phyloP scores from a whole-genome alignment of 2,329 filamentous ascomycete species.

The Aspergillus quadricinctus region DNA sequence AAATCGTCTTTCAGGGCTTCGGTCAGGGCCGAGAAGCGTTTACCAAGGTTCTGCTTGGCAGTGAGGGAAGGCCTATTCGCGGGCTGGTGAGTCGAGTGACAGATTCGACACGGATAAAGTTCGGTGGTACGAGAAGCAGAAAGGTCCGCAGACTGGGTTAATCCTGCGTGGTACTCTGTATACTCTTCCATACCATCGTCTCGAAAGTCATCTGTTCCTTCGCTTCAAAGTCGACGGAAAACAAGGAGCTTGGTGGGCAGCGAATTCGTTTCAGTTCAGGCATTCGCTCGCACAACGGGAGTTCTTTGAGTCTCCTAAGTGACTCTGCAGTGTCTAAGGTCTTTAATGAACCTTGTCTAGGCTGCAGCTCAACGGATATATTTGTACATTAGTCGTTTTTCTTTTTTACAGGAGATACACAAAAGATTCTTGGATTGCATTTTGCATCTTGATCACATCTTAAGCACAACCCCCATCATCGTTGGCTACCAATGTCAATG shows the following conservation, averaged over 20 bases:
- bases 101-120: constrained; percentile 87
- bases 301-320: background rate
- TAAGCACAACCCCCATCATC: background rate
- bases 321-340: background rate
- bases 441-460: background rate
- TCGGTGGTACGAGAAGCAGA: constrained; percentile 85
- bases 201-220: background rate
- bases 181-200: constrained; percentile 5
- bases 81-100: constrained; percentile 72
- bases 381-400: background rate
- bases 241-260: background rate
- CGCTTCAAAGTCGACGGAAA: background rate
- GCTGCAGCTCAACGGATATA: background rate
- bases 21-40: constrained; percentile 83
- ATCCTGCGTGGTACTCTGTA: constrained; percentile 5
- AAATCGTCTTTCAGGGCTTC: constrained; percentile 80
- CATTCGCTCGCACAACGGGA: background rate
- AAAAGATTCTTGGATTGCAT: background rate
- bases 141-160: constrained; percentile 76
- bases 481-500: background rate
- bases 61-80: constrained; percentile 72
- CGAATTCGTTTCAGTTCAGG: background rate
- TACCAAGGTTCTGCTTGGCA: constrained; percentile 81
- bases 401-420: background rate
- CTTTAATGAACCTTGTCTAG: background rate